Percentiles rank a stretch among this genome's conserved stretches.
Evolutionary conservation across 805 yeast genomes (phyloP).

Genomic region (Tetrapisispora iriomotensis): DNA sequence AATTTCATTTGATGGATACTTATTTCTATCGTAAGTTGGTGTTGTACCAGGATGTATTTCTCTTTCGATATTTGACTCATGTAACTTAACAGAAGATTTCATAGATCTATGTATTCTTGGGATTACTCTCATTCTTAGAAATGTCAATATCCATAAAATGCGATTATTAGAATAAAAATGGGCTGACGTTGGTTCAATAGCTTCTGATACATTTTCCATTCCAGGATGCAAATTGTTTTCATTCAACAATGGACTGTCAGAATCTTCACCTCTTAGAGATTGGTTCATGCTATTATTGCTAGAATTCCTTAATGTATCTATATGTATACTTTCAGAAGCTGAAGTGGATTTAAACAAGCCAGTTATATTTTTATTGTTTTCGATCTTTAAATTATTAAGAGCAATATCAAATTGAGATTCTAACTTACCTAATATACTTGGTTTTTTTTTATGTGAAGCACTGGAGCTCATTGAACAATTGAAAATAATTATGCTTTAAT

Average conservation of each 20-base stretch:
- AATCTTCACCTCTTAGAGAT: background rate
- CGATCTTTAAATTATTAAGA: constrained; percentile 40
- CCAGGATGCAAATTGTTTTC: constrained; percentile 1
- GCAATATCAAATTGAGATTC: constrained; percentile 46
- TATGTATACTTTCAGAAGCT: background rate
- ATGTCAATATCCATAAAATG: background rate
- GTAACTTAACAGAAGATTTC: constrained; percentile 10
- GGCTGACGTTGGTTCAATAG: background rate
- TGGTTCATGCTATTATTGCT: background rate
- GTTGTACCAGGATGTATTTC: constrained; percentile 37
- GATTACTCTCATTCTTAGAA: background rate
- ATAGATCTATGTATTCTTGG: constrained; percentile 5
- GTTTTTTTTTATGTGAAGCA: background rate
- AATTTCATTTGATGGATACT: constrained; percentile 61
- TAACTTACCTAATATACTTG: background rate
- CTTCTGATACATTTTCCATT: background rate
- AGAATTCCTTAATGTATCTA: background rate
- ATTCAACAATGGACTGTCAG: background rate
- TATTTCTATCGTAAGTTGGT: constrained; percentile 26
- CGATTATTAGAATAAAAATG: background rate
- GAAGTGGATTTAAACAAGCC: background rate
- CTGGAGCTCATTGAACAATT: background rate
- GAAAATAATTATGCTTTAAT: too few species aligned
- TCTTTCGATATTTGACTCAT: constrained; percentile 28
- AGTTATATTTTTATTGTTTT: constrained; percentile 11